Base-by-base conservation (phyloP, 352 stramenopile species). In the Globisporangium abappressorium region DNA sequence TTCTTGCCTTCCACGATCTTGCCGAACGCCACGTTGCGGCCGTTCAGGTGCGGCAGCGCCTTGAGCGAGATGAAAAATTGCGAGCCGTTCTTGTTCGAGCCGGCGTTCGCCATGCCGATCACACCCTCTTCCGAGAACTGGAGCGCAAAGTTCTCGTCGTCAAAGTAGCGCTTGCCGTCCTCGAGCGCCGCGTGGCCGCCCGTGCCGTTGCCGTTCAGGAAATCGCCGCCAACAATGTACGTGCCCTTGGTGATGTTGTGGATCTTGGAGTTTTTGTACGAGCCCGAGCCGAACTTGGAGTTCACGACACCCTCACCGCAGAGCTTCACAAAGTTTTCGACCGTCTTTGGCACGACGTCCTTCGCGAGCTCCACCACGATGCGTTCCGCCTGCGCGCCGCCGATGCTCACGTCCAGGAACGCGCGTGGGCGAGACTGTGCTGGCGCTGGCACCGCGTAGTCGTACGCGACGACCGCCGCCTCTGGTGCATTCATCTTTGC, bases 1-100 rank as follows among this genome's bases (percentile, higher is more conserved):
- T 76, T 81, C 75, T 91, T 82, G 61, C 88, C 88, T 41, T 93
- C 86, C 41, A 96, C 84, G 58, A 96, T 71, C 74, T 96, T 96
- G 72, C 88, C 88, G 59, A 96, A 96, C 22, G 87, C 88, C 38
- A 94, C 88, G 68, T 96, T 93, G 72, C 87, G 86, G 68, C 88
- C 88, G 72, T 96, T 94, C 56, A 96, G 75, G 74, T 96, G 88
- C 33, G 88, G 86, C 70, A 92, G 73, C 65, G 86, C 79, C 73
- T 85, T 75, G 51, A 94, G 78, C 66, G 87, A 98, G 70, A 99
- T 99, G 79, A 99, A 99, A 79, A 99, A 99, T 84, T 99, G 98
- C 71, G 89, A 98, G 5, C 97, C 98, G 81, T 99, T 99, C 55
- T 98, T 99, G 82, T 98, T 96, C 59, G 89, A 80, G 36, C 98